Evolutionary conservation across 345 rosid species (phyloP).

Genomic region (Bruguiera parviflora): DNA sequence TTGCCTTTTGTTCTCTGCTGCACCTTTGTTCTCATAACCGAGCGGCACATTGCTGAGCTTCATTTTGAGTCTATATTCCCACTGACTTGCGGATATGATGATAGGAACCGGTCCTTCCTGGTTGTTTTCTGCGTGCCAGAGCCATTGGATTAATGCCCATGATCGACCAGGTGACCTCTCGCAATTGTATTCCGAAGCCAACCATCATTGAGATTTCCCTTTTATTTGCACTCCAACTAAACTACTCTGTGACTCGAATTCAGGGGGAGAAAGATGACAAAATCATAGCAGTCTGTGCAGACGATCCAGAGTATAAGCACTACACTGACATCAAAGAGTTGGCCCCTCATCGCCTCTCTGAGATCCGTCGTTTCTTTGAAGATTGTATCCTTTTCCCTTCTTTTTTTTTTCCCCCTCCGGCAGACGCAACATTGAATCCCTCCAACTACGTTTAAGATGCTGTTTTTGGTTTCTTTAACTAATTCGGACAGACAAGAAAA

Average conservation of each 20-base stretch:
- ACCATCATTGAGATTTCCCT: constrained; percentile 2
- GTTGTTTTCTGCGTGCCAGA: constrained; percentile 86
- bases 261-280: constrained; percentile 99
- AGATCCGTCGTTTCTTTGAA: constrained; percentile 95
- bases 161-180: constrained; percentile 80
- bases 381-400: constrained; percentile 59
- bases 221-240: not conserved
- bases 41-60: not conserved
- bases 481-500: constrained; percentile 68
- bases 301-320: constrained; percentile 94
- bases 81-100: not conserved
- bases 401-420: not conserved
- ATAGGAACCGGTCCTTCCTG: constrained; percentile 97
- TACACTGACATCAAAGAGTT: constrained; percentile 82
- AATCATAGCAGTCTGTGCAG: constrained; percentile 96
- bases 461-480: constrained; percentile 19
- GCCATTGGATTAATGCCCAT: constrained; percentile 99
- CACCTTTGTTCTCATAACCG: not conserved
- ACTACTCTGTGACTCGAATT: not conserved
- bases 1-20: not conserved
- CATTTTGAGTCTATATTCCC: constrained; percentile 1
- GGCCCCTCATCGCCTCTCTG: constrained; percentile 91
- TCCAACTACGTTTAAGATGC: not conserved
- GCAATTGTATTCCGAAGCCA: not conserved
- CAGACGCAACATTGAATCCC: not conserved